Conservation (phyloP, 352 stramenopile species). For the Globisporangium emineosum region DNA sequence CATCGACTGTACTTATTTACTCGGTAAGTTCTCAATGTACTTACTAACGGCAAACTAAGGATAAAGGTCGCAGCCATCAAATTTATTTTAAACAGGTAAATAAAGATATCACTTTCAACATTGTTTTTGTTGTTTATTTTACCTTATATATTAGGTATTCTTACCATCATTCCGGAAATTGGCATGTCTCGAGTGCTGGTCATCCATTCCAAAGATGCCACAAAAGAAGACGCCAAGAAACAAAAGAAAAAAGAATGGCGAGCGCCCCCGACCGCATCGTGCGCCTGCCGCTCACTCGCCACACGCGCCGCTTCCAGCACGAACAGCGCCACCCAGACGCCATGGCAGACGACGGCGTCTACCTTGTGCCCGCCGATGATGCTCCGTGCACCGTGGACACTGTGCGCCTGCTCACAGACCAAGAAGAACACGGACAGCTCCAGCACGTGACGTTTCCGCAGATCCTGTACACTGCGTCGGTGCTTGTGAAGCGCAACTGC, state of each 20-base stretch:
- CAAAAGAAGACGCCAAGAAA: neutral
- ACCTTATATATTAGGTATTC: neutral
- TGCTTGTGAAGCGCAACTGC: constrained; percentile 32
- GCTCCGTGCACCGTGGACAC: constrained; percentile 21
- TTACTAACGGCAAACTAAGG: too few species aligned
- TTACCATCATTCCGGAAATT: neutral
- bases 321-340: neutral
- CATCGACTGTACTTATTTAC: too few species aligned
- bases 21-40: too few species aligned
- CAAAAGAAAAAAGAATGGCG: neutral
- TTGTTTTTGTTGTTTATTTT: neutral
- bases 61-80: neutral
- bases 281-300: neutral
- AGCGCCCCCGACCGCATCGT: neutral
- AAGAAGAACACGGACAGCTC: constrained; percentile 37
- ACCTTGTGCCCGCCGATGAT: constrained; percentile 37
- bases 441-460: constrained; percentile 30
- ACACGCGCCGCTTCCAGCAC: neutral
- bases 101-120: neutral
- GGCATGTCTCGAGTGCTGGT: constrained; percentile 1
- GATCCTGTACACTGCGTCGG: constrained; percentile 41
- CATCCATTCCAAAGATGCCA: neutral
- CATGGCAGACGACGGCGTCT: constrained; percentile 27
- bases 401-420: constrained; percentile 42
- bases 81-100: neutral